Evolutionary conservation across 306 rosid species (phyloP).

Genomic region (Amphicarpaea edgeworthii): DNA sequence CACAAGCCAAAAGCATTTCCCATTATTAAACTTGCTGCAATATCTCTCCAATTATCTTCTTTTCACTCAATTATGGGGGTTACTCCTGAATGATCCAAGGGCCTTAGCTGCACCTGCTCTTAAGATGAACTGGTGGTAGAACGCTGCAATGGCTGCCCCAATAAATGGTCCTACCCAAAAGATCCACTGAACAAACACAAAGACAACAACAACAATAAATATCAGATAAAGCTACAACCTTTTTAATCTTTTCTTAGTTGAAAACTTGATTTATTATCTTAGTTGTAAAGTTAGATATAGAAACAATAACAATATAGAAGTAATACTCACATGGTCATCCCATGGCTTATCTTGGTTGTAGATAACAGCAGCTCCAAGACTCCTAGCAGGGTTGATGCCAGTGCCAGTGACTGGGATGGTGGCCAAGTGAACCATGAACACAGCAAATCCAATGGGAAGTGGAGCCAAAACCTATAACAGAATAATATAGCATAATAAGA

Average conservation of each 20-base stretch:
- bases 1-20: conserved; percentile 44
- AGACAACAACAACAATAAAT: not conserved
- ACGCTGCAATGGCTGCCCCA: conserved; percentile 95
- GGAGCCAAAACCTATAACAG: conserved; percentile 87
- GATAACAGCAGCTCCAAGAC: conserved; percentile 90
- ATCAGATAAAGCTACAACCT: conserved; percentile 36
- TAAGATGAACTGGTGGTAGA: conserved; percentile 94
- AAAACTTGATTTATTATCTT: not conserved
- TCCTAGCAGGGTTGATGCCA: conserved; percentile 95
- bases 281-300: not conserved
- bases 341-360: conserved; percentile 61
- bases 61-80: conserved; percentile 58
- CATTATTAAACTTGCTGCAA: conserved; percentile 30
- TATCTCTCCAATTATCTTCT: conserved; percentile 42
- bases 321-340: conserved; percentile 78
- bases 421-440: conserved; percentile 96
- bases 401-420: conserved; percentile 95
- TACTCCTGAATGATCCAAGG: conserved; percentile 95
- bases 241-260: not conserved
- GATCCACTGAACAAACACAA: conserved; percentile 74
- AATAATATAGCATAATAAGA: conserved; percentile 26
- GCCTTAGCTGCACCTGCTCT: conserved; percentile 90
- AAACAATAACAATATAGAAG: not conserved
- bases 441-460: conserved; percentile 97
- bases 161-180: conserved; percentile 95